These are phyloP conservation scores for Psilocybe cubensis DNA, from an alignment of 768 basidiomycete genomes.

Conservation along the genomic window DNA sequence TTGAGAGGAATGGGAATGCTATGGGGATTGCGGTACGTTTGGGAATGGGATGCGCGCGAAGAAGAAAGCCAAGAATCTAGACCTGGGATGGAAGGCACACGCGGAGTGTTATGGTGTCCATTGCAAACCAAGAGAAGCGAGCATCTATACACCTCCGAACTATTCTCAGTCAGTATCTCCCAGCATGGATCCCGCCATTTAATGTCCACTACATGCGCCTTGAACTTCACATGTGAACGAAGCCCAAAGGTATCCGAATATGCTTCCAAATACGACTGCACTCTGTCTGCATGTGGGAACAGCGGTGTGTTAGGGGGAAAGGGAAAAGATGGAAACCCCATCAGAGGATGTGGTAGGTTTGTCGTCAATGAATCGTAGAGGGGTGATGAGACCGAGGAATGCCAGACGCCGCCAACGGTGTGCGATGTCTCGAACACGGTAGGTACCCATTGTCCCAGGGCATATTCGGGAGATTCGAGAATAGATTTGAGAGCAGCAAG, in stretches of 20 bases:
- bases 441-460: slow-evolving; percentile 63
- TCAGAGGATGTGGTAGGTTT: slow-evolving; percentile 78
- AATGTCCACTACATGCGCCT: slow-evolving; percentile 54
- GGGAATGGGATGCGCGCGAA: slow-evolving; percentile 63
- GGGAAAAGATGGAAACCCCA: slow-evolving; percentile 65
- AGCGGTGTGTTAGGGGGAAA: slow-evolving; percentile 77
- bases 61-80: slow-evolving; percentile 57
- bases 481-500: slow-evolving; percentile 71
- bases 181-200: slow-evolving; percentile 45
- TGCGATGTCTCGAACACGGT: slow-evolving; percentile 66
- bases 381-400: slow-evolving; percentile 62
- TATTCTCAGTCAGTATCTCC: slow-evolving; percentile 38
- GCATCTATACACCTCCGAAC: slow-evolving; percentile 40
- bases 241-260: slow-evolving; percentile 71
- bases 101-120: slow-evolving; percentile 73
- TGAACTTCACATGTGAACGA: slow-evolving; percentile 61
- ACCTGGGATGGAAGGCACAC: slow-evolving; percentile 64
- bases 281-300: slow-evolving; percentile 63
- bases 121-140: slow-evolving; percentile 78
- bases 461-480: slow-evolving; percentile 59
- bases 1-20: slow-evolving; percentile 22
- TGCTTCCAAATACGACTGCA: slow-evolving; percentile 69
- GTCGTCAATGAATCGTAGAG: slow-evolving; percentile 83
- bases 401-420: slow-evolving; percentile 82
- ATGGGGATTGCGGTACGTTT: slow-evolving; percentile 63